Base-by-base conservation (phyloP, 2,329 filamentous ascomycete species). In the Microdochium bolleyi region DNA sequence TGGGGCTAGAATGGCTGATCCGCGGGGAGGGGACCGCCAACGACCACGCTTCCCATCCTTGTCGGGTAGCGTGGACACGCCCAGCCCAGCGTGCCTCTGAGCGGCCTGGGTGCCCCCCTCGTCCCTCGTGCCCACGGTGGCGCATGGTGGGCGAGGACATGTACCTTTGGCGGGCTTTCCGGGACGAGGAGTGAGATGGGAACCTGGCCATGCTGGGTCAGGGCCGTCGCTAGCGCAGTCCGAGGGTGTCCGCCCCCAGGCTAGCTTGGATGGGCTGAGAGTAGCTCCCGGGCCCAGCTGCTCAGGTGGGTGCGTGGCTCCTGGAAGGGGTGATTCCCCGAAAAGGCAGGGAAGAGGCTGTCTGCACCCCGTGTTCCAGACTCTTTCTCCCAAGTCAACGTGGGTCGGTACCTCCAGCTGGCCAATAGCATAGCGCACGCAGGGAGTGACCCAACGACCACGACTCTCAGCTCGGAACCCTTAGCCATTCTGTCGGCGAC, bases 211-310 rank as follows among this genome's bases (percentile, higher is more conserved):
- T 60, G 52, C 49, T 57, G 56, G 53, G 57, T 57, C 59, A 56
- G 56, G 59, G 58, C 55, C 55, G 58, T 59, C 58, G 56, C 58
- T 59, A 57, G 57, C 53, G 51, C 56, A 56, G 49, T 53, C 57
- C 51, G 56, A 60, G 41, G 19, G 21, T 19, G 41, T 46, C 41
- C 54, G 56, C 55, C 54, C 57, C 60, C 57, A 55, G 53, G 55
- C 57, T 63, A 62, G 59, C 54, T 62, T 60, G 48, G 57, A 62
- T 55, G 57, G 62, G 62, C 61, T 64, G 61, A 63, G 41, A 46
- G 41, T 46, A 46, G 41, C 41, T 46, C 41, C 41, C 41, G 41
- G 19, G 16, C 16, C 7, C 41, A 46, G 41, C 41, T 46, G 16
- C 41, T 46, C 41, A 46, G 41, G 41, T 46, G 41, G 41, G 41